Percentiles rank a stretch among this genome's conserved stretches.
phyloP scores from a whole-genome alignment of 2,329 filamentous ascomycete species.

The Eutypa lata region DNA sequence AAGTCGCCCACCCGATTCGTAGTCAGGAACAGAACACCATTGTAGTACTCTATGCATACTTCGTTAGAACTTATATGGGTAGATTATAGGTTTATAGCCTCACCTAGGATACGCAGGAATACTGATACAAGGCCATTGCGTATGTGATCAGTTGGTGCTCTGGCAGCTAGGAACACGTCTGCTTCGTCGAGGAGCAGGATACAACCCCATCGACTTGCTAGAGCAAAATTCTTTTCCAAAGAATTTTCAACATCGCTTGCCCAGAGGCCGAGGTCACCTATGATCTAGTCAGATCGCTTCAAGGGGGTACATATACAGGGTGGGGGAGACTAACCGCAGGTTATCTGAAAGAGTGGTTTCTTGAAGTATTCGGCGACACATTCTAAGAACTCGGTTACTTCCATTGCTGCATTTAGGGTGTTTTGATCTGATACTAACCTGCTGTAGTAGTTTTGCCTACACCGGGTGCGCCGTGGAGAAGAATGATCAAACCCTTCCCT shows the following conservation, averaged over 20 bases:
- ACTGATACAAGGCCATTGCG: too few relatives aligned
- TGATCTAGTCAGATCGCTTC: neutral
- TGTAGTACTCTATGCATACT: too few relatives aligned
- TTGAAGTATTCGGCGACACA: conserved; percentile 12
- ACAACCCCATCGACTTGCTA: conserved; percentile 16
- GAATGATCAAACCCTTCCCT: conserved; percentile 11
- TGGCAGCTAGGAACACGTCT: conserved; percentile 12
- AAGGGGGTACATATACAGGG: too few relatives aligned
- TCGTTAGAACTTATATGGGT: too few relatives aligned
- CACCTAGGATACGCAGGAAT: conserved; percentile 29
- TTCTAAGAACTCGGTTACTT: conserved; percentile 1
- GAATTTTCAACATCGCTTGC: conserved; percentile 15
- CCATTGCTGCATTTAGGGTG: neutral
- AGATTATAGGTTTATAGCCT: too few relatives aligned
- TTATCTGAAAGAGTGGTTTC: conserved; percentile 14
- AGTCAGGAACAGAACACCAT: conserved; percentile 33
- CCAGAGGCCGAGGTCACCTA: conserved; percentile 12
- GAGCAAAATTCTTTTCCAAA: conserved; percentile 12
- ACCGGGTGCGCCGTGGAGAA: too few relatives aligned
- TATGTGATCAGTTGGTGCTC: neutral
- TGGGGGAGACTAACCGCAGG: conserved; percentile 3
- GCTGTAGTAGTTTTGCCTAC: conserved; percentile 17
- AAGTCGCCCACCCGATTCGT: conserved; percentile 37
- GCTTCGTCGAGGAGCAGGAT: conserved; percentile 18
- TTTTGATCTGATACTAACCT: neutral